Conservation (phyloP, 768 basidiomycete genomes). For the Termitomyces sp. region DNA sequence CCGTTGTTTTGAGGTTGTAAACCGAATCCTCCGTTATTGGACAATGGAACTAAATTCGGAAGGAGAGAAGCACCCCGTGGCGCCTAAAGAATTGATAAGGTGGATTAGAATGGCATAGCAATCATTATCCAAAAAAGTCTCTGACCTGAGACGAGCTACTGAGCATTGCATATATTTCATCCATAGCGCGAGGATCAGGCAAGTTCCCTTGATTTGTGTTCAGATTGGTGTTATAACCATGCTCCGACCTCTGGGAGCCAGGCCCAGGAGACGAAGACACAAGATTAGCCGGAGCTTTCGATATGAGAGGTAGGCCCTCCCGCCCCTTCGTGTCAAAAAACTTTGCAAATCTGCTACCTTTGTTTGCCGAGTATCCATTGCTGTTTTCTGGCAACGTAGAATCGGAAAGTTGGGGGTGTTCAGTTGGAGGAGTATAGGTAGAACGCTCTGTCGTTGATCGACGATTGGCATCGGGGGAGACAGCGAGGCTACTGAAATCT, state of each 20-base stretch:
- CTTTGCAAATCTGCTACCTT: slow-evolving; percentile 83
- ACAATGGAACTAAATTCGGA: slow-evolving; percentile 17
- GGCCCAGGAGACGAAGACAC: slow-evolving; percentile 41
- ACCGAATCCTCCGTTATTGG: slow-evolving; percentile 24
- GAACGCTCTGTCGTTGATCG: slow-evolving; percentile 9
- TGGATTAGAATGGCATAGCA: not conserved
- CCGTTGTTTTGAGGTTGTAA: slow-evolving; percentile 31
- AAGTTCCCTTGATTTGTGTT: slow-evolving; percentile 25
- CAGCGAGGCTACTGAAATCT: slow-evolving; percentile 12
- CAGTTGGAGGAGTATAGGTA: slow-evolving; percentile 15
- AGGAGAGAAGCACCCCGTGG: slow-evolving; percentile 24
- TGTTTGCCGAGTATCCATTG: slow-evolving; percentile 45
- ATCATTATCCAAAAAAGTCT: not conserved
- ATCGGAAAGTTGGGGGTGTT: slow-evolving; percentile 8
- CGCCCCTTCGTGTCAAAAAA: slow-evolving; percentile 76
- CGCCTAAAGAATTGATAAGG: slow-evolving; percentile 14
- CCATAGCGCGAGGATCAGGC: slow-evolving; percentile 59
- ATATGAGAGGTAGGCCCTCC: slow-evolving; percentile 27
- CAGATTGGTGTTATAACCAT: slow-evolving; percentile 25
- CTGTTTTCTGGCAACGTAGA: slow-evolving; percentile 22
- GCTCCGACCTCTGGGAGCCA: slow-evolving; percentile 40
- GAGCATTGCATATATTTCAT: slow-evolving; percentile 78
- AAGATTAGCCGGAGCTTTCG: slow-evolving; percentile 34
- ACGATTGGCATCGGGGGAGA: slow-evolving; percentile 10
- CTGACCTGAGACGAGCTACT: slow-evolving; percentile 71